A percentile compares a stretch with the other conserved stretches of the same genome.
Conservation (phyloP, 257 asterid species). For the Nicotiana tomentosiformis region DNA sequence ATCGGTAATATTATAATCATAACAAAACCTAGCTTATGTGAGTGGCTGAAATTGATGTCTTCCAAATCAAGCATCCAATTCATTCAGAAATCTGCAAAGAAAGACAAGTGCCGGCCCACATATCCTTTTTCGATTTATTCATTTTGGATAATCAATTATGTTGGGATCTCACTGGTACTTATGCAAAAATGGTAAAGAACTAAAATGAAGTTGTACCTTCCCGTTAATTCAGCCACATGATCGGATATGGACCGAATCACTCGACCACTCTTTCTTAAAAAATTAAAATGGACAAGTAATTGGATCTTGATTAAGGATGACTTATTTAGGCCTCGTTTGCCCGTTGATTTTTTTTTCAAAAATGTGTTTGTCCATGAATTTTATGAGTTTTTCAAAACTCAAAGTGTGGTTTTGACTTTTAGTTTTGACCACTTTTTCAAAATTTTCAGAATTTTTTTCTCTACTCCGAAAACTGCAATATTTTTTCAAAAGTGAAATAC, state of each 20-base stretch:
- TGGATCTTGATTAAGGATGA: background rate
- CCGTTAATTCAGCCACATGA: background rate
- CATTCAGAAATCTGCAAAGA: background rate
- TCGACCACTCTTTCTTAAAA: background rate
- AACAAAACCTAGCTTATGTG: background rate
- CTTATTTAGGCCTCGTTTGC: background rate
- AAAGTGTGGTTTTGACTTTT: too few relatives aligned
- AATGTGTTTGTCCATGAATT: too few relatives aligned
- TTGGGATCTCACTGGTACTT: background rate
- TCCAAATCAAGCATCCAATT: background rate
- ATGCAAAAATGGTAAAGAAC: background rate
- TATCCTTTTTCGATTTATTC: background rate
- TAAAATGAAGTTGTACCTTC: background rate
- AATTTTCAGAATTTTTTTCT: too few relatives aligned
- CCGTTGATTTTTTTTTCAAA: too few relatives aligned
- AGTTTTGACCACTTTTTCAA: too few relatives aligned
- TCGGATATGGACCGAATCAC: background rate
- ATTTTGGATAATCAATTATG: background rate
- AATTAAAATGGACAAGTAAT: background rate
- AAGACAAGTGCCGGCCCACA: constrained; percentile 1
- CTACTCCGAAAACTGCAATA: too few relatives aligned
- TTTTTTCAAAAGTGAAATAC: too few relatives aligned
- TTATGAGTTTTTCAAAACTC: too few relatives aligned
- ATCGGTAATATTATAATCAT: background rate
- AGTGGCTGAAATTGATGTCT: background rate